These are phyloP conservation scores for Zelopaecilomyces penicillatus DNA, from an alignment of 2,329 filamentous ascomycete species.

Conservation along the genomic window DNA sequence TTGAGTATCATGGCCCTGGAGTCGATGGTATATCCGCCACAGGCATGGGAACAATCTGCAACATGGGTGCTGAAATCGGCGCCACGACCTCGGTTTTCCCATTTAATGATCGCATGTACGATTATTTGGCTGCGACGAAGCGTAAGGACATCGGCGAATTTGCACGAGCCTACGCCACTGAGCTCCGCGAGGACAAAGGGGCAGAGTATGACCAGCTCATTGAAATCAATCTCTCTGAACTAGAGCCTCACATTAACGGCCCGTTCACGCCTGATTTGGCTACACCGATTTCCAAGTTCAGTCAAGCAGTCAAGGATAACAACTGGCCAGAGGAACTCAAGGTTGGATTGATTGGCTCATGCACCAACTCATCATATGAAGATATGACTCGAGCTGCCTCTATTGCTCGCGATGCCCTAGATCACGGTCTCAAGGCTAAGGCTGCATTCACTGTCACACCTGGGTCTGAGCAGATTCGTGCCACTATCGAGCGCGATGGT, in stretches of 20 bases:
- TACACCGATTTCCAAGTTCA: conserved; percentile 96
- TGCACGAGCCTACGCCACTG: conserved; percentile 71
- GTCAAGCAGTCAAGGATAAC: conserved; percentile 86
- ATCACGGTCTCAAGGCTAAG: conserved; percentile 92
- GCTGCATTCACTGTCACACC: conserved; percentile 89
- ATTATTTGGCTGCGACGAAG: conserved; percentile 90
- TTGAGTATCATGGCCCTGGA: conserved; percentile 70
- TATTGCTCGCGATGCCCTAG: conserved; percentile 82
- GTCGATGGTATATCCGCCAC: conserved; percentile 67
- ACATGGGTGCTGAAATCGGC: conserved; percentile 67
- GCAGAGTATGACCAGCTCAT: conserved; percentile 94
- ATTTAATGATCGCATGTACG: conserved; percentile 96
- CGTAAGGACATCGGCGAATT: conserved; percentile 86
- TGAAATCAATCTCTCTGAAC: conserved; percentile 88
- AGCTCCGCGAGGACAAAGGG: conserved; percentile 80
- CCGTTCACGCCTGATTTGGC: conserved; percentile 98
- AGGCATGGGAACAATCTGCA: conserved; percentile 76
- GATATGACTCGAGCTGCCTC: conserved; percentile 92
- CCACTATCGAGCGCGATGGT: conserved; percentile 83
- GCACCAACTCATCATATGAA: conserved; percentile 82
- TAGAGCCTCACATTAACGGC: conserved; percentile 97
- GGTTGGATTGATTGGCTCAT: conserved; percentile 94
- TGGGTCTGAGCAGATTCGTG: conserved; percentile 92
- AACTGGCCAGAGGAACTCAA: conserved; percentile 95
- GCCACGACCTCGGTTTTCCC: conserved; percentile 93